Percentiles rank a stretch among this genome's conserved stretches.
phyloP scores from a whole-genome alignment of 208 protist species.

The Wallacemonas sp. region DNA sequence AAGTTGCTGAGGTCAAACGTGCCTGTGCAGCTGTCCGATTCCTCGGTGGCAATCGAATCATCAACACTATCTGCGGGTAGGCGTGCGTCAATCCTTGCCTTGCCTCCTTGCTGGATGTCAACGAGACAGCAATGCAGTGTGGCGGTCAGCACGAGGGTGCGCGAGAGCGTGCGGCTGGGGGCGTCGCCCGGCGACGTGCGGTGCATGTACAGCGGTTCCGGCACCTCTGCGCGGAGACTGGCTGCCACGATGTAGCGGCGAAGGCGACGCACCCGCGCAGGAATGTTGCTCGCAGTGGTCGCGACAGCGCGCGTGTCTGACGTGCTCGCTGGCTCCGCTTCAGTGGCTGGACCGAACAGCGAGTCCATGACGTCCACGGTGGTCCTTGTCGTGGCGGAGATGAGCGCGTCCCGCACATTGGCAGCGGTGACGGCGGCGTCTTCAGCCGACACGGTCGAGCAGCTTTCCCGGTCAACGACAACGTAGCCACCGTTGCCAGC shows the following conservation, averaged over 20 bases:
- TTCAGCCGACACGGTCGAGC: conserved; percentile 13
- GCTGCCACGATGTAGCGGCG: conserved; percentile 1
- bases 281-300: too few relatives aligned
- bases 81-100: neutral
- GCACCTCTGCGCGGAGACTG: neutral
- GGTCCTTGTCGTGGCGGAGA: neutral
- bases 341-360: neutral
- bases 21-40: conserved; percentile 8
- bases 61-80: too few relatives aligned
- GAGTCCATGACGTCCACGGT: neutral
- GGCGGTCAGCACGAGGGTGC: conserved; percentile 4
- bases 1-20: conserved; percentile 36
- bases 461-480: conserved; percentile 36
- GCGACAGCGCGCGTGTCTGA: too few relatives aligned
- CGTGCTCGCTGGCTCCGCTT: too few relatives aligned
- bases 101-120: conserved; percentile 5
- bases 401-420: neutral
- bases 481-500: conserved; percentile 75
- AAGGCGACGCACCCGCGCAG: too few relatives aligned
- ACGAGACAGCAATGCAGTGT: conserved; percentile 4
- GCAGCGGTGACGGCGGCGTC: neutral
- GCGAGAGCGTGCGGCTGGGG: conserved; percentile 3
- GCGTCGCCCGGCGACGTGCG: neutral
- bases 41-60: too few relatives aligned
- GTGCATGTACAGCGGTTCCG: neutral